Evolutionary conservation across 306 rosid genomes (phyloP).

Genomic region (Lablab purpureus): DNA sequence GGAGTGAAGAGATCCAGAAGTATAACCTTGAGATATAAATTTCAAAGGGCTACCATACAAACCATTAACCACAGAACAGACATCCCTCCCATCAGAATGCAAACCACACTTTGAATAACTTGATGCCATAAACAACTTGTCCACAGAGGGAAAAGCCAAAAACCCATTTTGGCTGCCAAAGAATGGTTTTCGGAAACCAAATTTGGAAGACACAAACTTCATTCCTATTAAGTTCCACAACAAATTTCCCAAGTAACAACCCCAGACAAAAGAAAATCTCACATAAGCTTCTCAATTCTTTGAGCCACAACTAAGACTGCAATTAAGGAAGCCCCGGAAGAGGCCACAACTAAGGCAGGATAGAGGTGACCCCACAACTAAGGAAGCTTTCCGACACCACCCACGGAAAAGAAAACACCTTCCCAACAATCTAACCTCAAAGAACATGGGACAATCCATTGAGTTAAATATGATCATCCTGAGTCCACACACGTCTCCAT

Average conservation of each 20-base stretch:
- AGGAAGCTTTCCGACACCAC: background rate
- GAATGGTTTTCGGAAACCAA: background rate
- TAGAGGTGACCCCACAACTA: background rate
- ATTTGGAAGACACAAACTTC: background rate
- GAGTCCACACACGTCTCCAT: background rate
- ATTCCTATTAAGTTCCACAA: background rate
- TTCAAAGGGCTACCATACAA: background rate
- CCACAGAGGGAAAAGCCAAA: background rate
- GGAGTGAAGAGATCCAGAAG: too few relatives aligned
- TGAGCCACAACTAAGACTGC: background rate
- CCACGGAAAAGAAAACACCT: background rate
- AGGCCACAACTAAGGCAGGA: background rate
- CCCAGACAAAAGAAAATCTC: background rate
- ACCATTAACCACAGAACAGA: background rate
- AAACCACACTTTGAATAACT: background rate
- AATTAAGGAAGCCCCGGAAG: background rate
- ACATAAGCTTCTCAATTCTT: background rate
- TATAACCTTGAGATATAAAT: too few relatives aligned
- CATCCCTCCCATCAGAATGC: background rate
- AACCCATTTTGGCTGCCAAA: background rate
- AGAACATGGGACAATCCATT: background rate
- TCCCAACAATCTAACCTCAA: background rate
- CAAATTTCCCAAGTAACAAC: background rate
- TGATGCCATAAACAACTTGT: background rate
- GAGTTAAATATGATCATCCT: background rate